phyloP scores from a whole-genome alignment of 1,284 basidiomycete species.

The Pseudozyma sp. region DNA sequence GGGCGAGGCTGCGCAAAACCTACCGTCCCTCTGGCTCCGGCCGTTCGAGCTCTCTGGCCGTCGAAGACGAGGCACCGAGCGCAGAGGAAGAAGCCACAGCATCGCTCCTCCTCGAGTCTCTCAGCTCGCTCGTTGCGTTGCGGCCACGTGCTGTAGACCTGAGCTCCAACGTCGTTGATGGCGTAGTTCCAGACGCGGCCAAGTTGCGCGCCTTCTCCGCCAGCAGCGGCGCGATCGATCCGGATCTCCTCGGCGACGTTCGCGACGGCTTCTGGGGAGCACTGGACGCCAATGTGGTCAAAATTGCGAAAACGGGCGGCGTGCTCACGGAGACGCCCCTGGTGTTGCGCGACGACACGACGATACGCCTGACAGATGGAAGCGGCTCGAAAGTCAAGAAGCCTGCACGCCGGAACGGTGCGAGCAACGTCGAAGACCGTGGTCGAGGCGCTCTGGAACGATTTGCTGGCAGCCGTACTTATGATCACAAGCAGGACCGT shows the following conservation, averaged over 20 bases:
- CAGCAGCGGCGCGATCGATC: slow-evolving; percentile 48
- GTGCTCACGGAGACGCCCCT: slow-evolving; percentile 23
- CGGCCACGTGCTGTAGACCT: slow-evolving; percentile 29
- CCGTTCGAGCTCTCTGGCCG: slow-evolving; percentile 1
- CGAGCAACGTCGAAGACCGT: slow-evolving; percentile 18
- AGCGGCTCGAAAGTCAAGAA: slow-evolving; percentile 40
- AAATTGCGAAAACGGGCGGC: slow-evolving; percentile 20
- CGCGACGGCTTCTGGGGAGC: slow-evolving; percentile 60
- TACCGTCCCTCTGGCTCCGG: slow-evolving; percentile 10
- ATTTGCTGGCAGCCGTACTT: slow-evolving; percentile 38
- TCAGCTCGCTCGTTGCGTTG: slow-evolving; percentile 39
- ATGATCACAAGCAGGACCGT: slow-evolving; percentile 39
- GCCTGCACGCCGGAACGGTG: slow-evolving; percentile 12
- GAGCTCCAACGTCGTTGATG: slow-evolving; percentile 11
- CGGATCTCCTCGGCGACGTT: slow-evolving; percentile 40
- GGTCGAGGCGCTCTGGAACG: slow-evolving; percentile 36
- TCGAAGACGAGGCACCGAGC: slow-evolving; percentile 19
- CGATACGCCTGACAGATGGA: slow-evolving; percentile 41
- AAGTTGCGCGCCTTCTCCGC: slow-evolving; percentile 33
- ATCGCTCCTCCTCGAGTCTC: slow-evolving; percentile 41
- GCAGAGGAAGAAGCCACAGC: slow-evolving; percentile 50
- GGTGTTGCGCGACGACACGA: slow-evolving; percentile 47
- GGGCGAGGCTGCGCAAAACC: slow-evolving; percentile 52
- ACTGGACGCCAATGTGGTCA: slow-evolving; percentile 38
- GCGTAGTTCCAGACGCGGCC: slow-evolving; percentile 16